These are phyloP conservation scores for Sordariomycetes sp. DNA, from an alignment of 2,329 filamentous ascomycete species.

Conservation along the genomic window DNA sequence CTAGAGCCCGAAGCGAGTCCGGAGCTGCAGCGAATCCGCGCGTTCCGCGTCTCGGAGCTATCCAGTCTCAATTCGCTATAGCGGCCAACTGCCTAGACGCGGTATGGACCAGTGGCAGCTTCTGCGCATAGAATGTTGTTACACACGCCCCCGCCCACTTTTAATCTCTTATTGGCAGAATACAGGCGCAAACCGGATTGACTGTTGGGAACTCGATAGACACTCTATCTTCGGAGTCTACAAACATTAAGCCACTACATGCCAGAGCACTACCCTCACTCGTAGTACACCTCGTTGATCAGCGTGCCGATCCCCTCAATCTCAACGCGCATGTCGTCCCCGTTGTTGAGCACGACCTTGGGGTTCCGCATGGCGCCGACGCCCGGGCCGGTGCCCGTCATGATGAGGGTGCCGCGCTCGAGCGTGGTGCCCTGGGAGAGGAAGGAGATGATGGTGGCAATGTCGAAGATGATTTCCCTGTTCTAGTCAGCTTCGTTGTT, in stretches of 20 bases:
- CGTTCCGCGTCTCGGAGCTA: no score
- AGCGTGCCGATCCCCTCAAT: conserved; percentile 22
- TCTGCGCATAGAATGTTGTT: no score
- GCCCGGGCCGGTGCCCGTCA: conserved; percentile 43
- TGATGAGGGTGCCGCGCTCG: conserved; percentile 50
- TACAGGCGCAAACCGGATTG: no score
- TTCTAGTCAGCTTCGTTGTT: not conserved
- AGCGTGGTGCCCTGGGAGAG: conserved; percentile 49
- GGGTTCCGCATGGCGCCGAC: conserved; percentile 26
- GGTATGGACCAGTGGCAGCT: no score
- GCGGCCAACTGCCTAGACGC: no score
- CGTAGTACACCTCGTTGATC: conserved; percentile 22
- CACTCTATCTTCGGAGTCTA: not conserved
- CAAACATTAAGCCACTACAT: not conserved
- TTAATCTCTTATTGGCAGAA: no score
- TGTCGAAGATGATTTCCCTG: conserved; percentile 42
- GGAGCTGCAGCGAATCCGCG: no score
- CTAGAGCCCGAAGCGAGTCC: no score
- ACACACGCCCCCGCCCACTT: no score
- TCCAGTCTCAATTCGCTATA: no score
- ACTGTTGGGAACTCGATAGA: no score
- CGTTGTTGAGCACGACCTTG: conserved; percentile 20
- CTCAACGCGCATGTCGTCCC: conserved; percentile 22
- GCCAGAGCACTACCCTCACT: conserved; percentile 10
- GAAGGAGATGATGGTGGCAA: conserved; percentile 44